A percentile compares a stretch with the other conserved stretches of the same genome.
Conservation (phyloP, 495 filamentous ascomycete genomes). For the Penicillium samsonianum region DNA sequence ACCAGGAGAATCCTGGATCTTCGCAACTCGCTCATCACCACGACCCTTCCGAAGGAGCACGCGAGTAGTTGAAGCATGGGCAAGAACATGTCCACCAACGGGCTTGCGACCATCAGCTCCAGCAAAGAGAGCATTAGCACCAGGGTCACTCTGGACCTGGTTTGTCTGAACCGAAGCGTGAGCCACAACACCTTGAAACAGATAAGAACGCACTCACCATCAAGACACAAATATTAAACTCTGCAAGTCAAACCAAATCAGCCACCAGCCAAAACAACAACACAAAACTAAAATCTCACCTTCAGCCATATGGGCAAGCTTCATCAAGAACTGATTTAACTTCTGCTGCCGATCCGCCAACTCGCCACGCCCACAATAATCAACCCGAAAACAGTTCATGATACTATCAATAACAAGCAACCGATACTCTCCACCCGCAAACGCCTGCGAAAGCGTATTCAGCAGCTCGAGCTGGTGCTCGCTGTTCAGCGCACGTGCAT, state of each 20-base stretch:
- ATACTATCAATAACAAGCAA: conserved; percentile 78
- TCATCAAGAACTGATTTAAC: conserved; percentile 68
- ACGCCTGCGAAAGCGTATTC: conserved; percentile 64
- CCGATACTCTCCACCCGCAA: conserved; percentile 68
- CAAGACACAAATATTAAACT: conserved; percentile 76
- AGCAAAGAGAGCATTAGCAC: conserved; percentile 76
- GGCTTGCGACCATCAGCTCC: conserved; percentile 75
- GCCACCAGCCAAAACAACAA: not conserved
- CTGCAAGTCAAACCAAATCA: conserved; percentile 36
- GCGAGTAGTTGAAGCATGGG: conserved; percentile 75
- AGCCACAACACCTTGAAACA: not conserved
- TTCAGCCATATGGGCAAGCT: conserved; percentile 73
- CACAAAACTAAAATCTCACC: conserved; percentile 39
- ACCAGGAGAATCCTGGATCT: conserved; percentile 78
- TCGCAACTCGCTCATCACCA: conserved; percentile 77
- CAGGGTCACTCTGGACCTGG: conserved; percentile 80
- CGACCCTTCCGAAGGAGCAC: conserved; percentile 75
- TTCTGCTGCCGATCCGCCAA: conserved; percentile 77
- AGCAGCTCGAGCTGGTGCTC: conserved; percentile 75
- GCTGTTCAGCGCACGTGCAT: conserved; percentile 70
- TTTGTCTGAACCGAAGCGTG: conserved; percentile 57
- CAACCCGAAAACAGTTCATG: conserved; percentile 76
- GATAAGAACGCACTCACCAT: conserved; percentile 50
- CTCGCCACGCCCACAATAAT: conserved; percentile 74
- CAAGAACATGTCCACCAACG: conserved; percentile 77